Evolutionary conservation across 805 yeast genomes (phyloP).

Genomic region (Yamadazyma endophytica): DNA sequence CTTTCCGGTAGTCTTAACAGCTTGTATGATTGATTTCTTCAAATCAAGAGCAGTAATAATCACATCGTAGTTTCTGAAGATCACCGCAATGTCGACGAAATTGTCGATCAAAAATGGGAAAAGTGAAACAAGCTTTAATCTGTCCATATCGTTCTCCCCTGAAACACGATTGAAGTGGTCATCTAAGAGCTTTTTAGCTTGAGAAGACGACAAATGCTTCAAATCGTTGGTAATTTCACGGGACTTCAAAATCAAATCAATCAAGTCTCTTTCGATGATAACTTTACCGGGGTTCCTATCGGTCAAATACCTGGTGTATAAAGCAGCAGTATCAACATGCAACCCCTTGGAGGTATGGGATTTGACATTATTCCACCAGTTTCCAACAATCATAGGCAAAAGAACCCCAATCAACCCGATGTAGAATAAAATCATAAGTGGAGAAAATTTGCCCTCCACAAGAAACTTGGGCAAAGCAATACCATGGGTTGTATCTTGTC

Average conservation of each 20-base stretch:
- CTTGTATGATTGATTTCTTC: slow-evolving; percentile 71
- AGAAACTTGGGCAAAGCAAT: slow-evolving; percentile 92
- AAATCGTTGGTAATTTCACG: slow-evolving; percentile 53
- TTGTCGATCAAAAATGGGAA: slow-evolving; percentile 67
- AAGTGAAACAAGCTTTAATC: slow-evolving; percentile 55
- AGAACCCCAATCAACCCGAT: slow-evolving; percentile 69
- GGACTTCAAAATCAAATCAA: slow-evolving; percentile 60
- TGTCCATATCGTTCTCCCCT: slow-evolving; percentile 27
- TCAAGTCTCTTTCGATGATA: slow-evolving; percentile 53
- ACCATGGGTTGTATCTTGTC: slow-evolving; percentile 84
- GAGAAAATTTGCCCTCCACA: slow-evolving; percentile 76
- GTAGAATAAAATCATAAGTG: slow-evolving; percentile 58
- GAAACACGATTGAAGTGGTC: slow-evolving; percentile 56
- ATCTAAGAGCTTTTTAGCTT: slow-evolving; percentile 46
- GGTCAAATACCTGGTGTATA: slow-evolving; percentile 65
- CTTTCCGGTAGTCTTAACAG: slow-evolving; percentile 50
- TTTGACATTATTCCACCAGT: slow-evolving; percentile 87
- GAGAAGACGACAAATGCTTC: slow-evolving; percentile 30
- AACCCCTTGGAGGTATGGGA: slow-evolving; percentile 78
- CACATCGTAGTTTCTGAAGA: slow-evolving; percentile 70
- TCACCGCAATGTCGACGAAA: slow-evolving; percentile 74
- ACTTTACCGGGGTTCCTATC: slow-evolving; percentile 71
- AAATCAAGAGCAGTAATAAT: slow-evolving; percentile 59
- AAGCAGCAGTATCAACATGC: slow-evolving; percentile 77
- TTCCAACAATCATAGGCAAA: slow-evolving; percentile 75